Conservation (phyloP, 2,329 filamentous ascomycete genomes). For the Fusarium siculi region DNA sequence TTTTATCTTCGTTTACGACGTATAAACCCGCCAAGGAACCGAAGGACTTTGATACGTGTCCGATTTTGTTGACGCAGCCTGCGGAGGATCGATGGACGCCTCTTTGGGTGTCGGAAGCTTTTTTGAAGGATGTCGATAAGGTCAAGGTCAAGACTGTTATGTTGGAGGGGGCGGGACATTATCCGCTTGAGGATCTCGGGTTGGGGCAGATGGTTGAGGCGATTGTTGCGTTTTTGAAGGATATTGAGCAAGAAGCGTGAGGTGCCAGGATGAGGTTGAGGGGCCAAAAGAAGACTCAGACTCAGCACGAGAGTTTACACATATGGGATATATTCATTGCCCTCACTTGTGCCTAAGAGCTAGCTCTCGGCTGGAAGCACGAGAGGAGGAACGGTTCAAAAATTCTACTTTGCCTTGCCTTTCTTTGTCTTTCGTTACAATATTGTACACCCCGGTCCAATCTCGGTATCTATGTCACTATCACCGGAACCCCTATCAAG, state of each 20-base stretch:
- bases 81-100: neutral
- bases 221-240: slow-evolving; percentile 1
- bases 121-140: neutral
- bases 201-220: slow-evolving; percentile 9
- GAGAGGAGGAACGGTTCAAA: rapidly evolving
- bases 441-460: neutral
- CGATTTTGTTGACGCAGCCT: slow-evolving; percentile 7
- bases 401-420: neutral
- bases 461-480: neutral
- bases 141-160: neutral
- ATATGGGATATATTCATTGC: neutral
- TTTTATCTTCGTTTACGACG: neutral
- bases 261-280: too few species aligned
- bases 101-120: neutral
- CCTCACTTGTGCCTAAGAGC: rapidly evolving
- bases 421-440: neutral
- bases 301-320: rapidly evolving
- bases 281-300: neutral
- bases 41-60: slow-evolving; percentile 3
- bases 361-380: rapidly evolving
- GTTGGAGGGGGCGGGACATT: neutral
- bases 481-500: rapidly evolving
- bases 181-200: slow-evolving; percentile 6
- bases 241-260: neutral
- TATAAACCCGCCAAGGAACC: slow-evolving; percentile 5